These are phyloP conservation scores for Mantamonas sphyraenae DNA, from an alignment of 78 protist genomes.

Conservation along the genomic window DNA sequence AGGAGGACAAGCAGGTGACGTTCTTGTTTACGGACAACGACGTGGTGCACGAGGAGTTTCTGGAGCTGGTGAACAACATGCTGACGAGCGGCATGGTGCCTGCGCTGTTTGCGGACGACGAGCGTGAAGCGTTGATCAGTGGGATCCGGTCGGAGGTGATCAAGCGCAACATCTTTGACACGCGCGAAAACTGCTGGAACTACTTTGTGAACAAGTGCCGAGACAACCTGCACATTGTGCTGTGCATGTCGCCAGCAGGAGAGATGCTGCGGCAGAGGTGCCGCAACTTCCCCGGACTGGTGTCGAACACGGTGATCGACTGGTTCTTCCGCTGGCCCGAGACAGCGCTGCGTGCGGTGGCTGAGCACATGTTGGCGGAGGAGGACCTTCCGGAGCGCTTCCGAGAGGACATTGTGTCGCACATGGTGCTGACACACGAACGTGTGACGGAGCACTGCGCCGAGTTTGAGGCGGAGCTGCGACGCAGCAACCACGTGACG, in stretches of 20 bases:
- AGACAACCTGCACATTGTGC: constrained; percentile 78
- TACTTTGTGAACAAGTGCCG: constrained; percentile 64
- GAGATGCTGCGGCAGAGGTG: constrained; percentile 69
- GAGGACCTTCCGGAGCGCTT: constrained; percentile 23
- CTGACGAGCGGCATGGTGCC: constrained; percentile 81
- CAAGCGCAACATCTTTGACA: constrained; percentile 9
- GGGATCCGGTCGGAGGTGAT: constrained; percentile 35
- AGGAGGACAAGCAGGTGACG: constrained; percentile 22
- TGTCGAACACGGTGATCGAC: constrained; percentile 74
- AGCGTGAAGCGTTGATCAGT: constrained; percentile 39
- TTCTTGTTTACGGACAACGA: constrained; percentile 82
- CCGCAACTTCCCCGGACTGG: constrained; percentile 83
- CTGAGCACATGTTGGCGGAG: constrained; percentile 23
- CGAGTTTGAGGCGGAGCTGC: constrained; percentile 28
- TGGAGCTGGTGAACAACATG: constrained; percentile 78
- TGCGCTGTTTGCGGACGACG: constrained; percentile 71
- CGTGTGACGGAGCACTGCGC: not conserved
- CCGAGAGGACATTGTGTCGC: constrained; percentile 35
- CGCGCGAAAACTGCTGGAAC: constrained; percentile 62
- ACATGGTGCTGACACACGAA: constrained; percentile 64
- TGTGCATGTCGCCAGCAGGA: constrained; percentile 79
- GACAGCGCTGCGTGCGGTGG: constrained; percentile 70
- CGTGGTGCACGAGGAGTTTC: constrained; percentile 63
- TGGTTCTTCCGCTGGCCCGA: constrained; percentile 85
- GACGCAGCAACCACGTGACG: constrained; percentile 71